phyloP scores from a whole-genome alignment of 169 alveolate genomes.

The Miamiensis avidus region DNA sequence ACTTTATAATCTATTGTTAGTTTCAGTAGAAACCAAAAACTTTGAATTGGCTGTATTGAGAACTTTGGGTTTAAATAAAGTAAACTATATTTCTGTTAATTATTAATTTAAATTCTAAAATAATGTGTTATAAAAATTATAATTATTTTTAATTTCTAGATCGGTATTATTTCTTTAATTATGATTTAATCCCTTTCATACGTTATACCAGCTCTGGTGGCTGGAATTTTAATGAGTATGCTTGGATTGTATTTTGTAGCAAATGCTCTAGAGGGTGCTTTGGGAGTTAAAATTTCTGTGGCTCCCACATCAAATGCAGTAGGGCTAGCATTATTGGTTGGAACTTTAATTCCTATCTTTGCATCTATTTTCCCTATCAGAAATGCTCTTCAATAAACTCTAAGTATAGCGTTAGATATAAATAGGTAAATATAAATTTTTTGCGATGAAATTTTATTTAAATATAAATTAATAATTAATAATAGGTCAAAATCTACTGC shows the following conservation, averaged over 20 bases:
- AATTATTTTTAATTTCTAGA: neutral
- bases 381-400: constrained; percentile 61
- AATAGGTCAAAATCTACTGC: constrained; percentile 77
- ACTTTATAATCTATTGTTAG: constrained; percentile 76
- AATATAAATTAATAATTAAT: constrained; percentile 7
- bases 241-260: constrained; percentile 32
- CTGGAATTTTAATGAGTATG: constrained; percentile 68
- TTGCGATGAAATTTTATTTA: too few relatives aligned
- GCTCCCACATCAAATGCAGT: constrained; percentile 54
- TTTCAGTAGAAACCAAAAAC: constrained; percentile 83
- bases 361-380: constrained; percentile 77
- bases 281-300: constrained; percentile 52
- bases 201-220: constrained; percentile 80
- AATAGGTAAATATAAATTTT: neutral
- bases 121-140: too few relatives aligned
- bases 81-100: too few relatives aligned
- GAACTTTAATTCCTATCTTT: constrained; percentile 77
- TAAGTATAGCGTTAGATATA: constrained; percentile 71
- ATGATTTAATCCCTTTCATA: constrained; percentile 66
- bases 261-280: constrained; percentile 26
- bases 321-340: constrained; percentile 48
- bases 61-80: constrained; percentile 78
- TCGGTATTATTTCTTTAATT: constrained; percentile 68
- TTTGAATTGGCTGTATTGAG: constrained; percentile 86
- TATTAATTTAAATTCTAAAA: too few relatives aligned